Evolutionary conservation across 2,329 filamentous ascomycete genomes (phyloP).

Genomic region (Orbilia javanica): DNA sequence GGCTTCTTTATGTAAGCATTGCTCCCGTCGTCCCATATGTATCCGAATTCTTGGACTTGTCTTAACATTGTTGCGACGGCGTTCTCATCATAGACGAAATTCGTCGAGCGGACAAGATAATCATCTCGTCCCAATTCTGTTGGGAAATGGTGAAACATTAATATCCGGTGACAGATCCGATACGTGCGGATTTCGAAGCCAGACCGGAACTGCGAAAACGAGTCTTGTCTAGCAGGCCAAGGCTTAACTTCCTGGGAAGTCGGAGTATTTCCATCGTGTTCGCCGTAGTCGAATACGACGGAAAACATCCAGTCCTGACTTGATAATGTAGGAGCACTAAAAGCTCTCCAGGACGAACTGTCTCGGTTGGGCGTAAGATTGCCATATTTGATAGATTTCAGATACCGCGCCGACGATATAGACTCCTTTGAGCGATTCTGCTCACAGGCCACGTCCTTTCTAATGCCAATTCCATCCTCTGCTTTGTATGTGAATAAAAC

Average conservation of each 20-base stretch:
- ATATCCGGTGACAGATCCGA: slow-evolving; percentile 1
- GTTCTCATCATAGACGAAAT: neutral
- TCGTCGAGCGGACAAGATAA: neutral
- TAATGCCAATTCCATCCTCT: too few species aligned
- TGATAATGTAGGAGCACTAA: neutral
- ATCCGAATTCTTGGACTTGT: neutral
- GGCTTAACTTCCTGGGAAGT: neutral
- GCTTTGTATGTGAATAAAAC: too few species aligned
- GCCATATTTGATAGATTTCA: slow-evolving; percentile 25
- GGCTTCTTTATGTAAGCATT: neutral
- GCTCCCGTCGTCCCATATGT: neutral
- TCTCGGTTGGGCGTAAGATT: slow-evolving; percentile 7
- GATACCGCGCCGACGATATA: too few species aligned
- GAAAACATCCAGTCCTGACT: slow-evolving; percentile 37
- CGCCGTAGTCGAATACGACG: slow-evolving; percentile 64
- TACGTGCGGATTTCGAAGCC: slow-evolving; percentile 64
- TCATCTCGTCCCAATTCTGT: neutral
- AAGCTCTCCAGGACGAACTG: neutral
- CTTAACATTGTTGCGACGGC: neutral
- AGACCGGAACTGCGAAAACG: slow-evolving; percentile 62
- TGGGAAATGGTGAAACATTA: slow-evolving; percentile 7
- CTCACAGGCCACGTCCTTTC: too few species aligned
- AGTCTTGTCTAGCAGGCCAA: slow-evolving; percentile 61
- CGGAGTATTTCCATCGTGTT: slow-evolving; percentile 62
- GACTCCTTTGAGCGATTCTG: too few species aligned